These are phyloP conservation scores for Peronospora destructor DNA, from an alignment of 352 stramenopile genomes.

Conservation along the genomic window DNA sequence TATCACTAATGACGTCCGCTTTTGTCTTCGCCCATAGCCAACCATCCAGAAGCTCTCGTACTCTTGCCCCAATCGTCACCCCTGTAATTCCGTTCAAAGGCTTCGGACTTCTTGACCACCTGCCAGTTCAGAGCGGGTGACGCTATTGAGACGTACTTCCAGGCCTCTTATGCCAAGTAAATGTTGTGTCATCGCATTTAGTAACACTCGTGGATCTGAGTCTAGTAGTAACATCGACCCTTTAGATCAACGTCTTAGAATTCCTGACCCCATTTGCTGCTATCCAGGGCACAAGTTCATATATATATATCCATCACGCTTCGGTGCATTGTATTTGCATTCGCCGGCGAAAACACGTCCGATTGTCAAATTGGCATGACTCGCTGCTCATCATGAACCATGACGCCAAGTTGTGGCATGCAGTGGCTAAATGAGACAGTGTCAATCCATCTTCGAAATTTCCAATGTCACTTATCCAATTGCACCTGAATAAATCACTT, in stretches of 20 bases:
- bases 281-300: constrained; percentile 66
- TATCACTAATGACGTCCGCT: constrained; percentile 65
- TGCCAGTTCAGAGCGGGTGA: constrained; percentile 87
- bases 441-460: too few species aligned
- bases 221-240: constrained; percentile 87
- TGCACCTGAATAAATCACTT: too few species aligned
- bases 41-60: constrained; percentile 3
- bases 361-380: too few species aligned
- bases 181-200: constrained; percentile 90
- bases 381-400: too few species aligned
- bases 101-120: constrained; percentile 83
- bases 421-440: too few species aligned
- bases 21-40: constrained; percentile 35
- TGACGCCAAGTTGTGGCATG: too few species aligned
- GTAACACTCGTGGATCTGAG: constrained; percentile 91
- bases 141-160: constrained; percentile 92
- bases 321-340: too few species aligned
- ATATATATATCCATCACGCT: constrained; percentile 66
- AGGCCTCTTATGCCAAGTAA: constrained; percentile 88
- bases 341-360: too few species aligned
- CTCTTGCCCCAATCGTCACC: constrained; percentile 44
- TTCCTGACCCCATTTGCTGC: constrained; percentile 50
- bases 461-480: too few species aligned
- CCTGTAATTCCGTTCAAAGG: constrained; percentile 77
- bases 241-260: constrained; percentile 57